These are phyloP conservation scores for Limtongia smithiae DNA, from an alignment of 805 yeast species.

Conservation along the genomic window DNA sequence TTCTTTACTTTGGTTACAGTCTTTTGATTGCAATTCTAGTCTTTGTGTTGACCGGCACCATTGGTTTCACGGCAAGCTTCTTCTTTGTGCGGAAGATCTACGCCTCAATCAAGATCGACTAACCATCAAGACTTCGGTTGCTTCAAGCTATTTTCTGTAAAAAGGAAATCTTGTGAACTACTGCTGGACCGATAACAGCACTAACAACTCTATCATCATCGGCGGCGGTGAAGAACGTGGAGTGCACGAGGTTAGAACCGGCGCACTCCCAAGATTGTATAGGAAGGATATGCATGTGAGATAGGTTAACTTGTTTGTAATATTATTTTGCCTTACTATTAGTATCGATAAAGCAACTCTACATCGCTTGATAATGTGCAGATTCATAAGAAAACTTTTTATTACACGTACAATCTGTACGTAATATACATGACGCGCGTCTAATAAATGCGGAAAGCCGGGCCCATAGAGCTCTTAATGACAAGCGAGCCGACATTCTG, in stretches of 20 bases:
- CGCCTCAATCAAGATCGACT: conserved; percentile 82
- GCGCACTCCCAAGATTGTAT: too few relatives aligned
- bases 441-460: conserved; percentile 99
- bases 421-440: conserved; percentile 18
- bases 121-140: too few relatives aligned
- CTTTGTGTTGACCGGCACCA: conserved; percentile 81
- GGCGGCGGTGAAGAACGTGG: too few relatives aligned
- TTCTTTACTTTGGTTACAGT: conserved; percentile 81
- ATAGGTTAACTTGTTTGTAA: neutral
- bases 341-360: too few relatives aligned
- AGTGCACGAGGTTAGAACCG: too few relatives aligned
- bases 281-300: too few relatives aligned
- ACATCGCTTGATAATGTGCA: too few relatives aligned
- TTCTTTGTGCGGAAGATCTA: conserved; percentile 76
- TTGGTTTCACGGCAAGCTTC: conserved; percentile 76
- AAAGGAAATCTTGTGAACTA: too few relatives aligned
- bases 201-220: too few relatives aligned
- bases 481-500: conserved; percentile 99
- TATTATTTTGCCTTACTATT: neutral
- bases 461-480: conserved; percentile 99
- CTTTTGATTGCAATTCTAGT: conserved; percentile 62
- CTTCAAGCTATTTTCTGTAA: too few relatives aligned
- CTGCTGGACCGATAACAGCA: too few relatives aligned
- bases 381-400: neutral
- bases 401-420: conserved; percentile 1